phyloP scores from a whole-genome alignment of 2,329 filamentous ascomycete species.

The Clarireedia paspali region DNA sequence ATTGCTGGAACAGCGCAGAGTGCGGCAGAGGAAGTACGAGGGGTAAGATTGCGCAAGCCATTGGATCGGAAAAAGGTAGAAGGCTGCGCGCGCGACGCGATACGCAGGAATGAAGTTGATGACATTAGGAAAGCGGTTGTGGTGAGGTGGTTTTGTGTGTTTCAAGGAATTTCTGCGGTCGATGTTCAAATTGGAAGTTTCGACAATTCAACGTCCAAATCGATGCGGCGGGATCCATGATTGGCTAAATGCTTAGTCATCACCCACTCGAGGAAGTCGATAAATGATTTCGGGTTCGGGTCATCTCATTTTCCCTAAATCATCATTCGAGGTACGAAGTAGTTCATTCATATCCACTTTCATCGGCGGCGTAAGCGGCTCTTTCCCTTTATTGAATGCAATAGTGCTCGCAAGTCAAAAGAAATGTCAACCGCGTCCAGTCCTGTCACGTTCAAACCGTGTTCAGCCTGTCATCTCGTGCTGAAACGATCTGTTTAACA shows the following conservation, averaged over 20 bases:
- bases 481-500: too few relatives aligned
- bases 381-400: neutral
- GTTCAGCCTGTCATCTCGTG: too few relatives aligned
- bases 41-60: conserved; percentile 49
- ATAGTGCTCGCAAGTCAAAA: neutral
- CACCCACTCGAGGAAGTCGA: neutral
- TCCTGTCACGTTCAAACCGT: neutral
- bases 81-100: conserved; percentile 58
- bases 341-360: neutral
- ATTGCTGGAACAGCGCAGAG: conserved; percentile 43
- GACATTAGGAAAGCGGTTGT: conserved; percentile 44
- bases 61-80: conserved; percentile 55
- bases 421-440: neutral
- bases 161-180: conserved; percentile 9
- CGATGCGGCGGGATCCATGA: neutral
- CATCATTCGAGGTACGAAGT: neutral
- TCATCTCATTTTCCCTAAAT: neutral
- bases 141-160: conserved; percentile 10
- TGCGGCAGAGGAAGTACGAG: conserved; percentile 44
- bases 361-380: neutral
- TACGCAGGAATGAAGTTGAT: conserved; percentile 61
- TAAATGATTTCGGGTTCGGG: neutral
- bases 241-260: conserved; percentile 7
- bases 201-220: neutral
- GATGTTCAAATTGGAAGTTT: conserved; percentile 8